phyloP scores from a whole-genome alignment of 2,329 filamentous ascomycete genomes.

The Stemphylium beticola region DNA sequence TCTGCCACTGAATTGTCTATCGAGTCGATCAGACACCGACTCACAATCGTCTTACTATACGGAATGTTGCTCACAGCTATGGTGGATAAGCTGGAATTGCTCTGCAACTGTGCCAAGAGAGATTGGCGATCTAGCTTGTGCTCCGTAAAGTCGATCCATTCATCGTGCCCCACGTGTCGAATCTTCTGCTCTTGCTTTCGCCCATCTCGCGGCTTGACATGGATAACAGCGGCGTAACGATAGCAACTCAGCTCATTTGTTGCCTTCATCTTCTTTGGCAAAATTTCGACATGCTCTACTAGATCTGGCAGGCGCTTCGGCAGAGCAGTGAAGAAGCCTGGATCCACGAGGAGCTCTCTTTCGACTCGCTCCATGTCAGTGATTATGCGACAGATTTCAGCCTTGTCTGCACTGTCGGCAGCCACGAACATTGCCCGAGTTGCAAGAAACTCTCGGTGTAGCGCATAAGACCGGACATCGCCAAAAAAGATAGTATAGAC shows the following conservation, averaged over 20 bases:
- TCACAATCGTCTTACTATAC: slow-evolving; percentile 1
- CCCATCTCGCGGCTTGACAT: not conserved
- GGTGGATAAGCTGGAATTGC: not conserved
- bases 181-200: not conserved
- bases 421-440: not conserved
- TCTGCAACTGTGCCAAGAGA: not conserved
- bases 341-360: slow-evolving; percentile 9
- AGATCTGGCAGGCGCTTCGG: not conserved
- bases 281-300: slow-evolving; percentile 11
- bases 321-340: slow-evolving; percentile 11
- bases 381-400: slow-evolving; percentile 1
- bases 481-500: slow-evolving; percentile 1
- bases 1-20: not conserved
- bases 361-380: slow-evolving; percentile 4
- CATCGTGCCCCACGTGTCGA: not conserved
- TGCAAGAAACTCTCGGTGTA: slow-evolving; percentile 5
- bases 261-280: slow-evolving; percentile 13
- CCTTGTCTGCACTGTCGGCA: not conserved
- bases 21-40: not conserved
- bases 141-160: not conserved
- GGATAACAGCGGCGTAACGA: slow-evolving; percentile 10
- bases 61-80: slow-evolving; percentile 3
- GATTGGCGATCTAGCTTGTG: not conserved
- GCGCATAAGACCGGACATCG: slow-evolving; percentile 7
- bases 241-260: slow-evolving; percentile 20